Evolutionary conservation across 345 rosid species (phyloP), one percentile per base, ranked within the genome.

Genomic region (Gossypium arboreum): DNA sequence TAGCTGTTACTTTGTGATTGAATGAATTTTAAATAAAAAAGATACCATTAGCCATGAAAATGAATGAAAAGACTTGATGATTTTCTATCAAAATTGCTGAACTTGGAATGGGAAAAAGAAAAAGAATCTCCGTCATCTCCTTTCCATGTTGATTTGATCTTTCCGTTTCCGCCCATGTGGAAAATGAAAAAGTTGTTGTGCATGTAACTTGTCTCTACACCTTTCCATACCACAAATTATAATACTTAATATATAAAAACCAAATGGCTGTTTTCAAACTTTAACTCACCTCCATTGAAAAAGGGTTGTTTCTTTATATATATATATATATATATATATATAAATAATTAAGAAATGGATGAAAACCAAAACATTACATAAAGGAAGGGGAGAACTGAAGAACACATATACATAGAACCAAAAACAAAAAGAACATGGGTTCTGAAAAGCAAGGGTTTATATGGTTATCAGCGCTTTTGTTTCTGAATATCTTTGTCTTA

Each of bases 351-450:
- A 57, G 57, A 70, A 17, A 52, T 70, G 2, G 16, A 29, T 29
- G 10, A 17, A 20, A 51, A 51, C 51, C 25, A 27, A 51, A 24
- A 24, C 52, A 2, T 29, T 7, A 15, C 3, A n/a, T n/a, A n/a
- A n/a, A n/a, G n/a, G n/a, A n/a, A 17, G 25, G 60, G 60, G 61
- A 10, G 73, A 70, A 52, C 73, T 70, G 73, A 52, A 70, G 27
- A 70, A 70, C 61, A 70, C 61, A 27, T 8, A 22, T 51, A 29
- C 44, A 69, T 2, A 18, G 61, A 3, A 12, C 17, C 52, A 9
- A 18, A 57, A 22, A 20, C 10, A 56, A 20, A 29, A 48, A 25
- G 7, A 34, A 34, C 41, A 70, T 70, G 73, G 48, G 17, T 52
- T 70, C 27, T 29, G 61, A 52, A 11, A 70, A 70, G 17, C 61